Evolutionary conservation across 768 basidiomycete species (phyloP).

Genomic region (Dentipellis fragilis): DNA sequence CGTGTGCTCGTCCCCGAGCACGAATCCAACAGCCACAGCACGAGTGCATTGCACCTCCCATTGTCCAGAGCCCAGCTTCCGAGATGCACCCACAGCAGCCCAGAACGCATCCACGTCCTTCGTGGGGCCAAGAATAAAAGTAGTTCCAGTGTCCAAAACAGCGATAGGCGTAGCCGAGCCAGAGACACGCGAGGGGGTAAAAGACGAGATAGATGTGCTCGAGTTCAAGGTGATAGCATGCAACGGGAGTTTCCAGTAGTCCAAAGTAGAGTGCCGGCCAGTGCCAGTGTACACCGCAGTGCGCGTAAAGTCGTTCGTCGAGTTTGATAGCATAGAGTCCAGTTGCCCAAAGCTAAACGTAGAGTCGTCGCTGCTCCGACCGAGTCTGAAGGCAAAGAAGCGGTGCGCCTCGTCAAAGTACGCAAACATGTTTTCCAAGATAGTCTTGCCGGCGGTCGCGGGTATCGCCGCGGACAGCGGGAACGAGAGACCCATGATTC

Average conservation of each 20-base stretch:
- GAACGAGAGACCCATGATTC: slow-evolving; percentile 47
- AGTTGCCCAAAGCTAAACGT: slow-evolving; percentile 44
- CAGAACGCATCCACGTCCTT: slow-evolving; percentile 45
- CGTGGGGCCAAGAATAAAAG: slow-evolving; percentile 43
- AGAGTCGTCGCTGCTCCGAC: slow-evolving; percentile 25
- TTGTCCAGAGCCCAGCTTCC: slow-evolving; percentile 23
- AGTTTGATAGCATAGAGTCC: slow-evolving; percentile 27
- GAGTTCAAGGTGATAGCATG: slow-evolving; percentile 34
- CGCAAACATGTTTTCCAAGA: slow-evolving; percentile 39
- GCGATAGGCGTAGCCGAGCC: slow-evolving; percentile 36
- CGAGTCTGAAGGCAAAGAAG: slow-evolving; percentile 44
- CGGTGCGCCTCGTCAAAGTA: slow-evolving; percentile 28
- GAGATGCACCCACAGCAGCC: slow-evolving; percentile 33
- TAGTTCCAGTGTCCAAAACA: slow-evolving; percentile 56
- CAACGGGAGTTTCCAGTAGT: slow-evolving; percentile 52
- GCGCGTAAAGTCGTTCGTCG: slow-evolving; percentile 23
- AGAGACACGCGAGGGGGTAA: slow-evolving; percentile 36
- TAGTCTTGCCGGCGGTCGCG: slow-evolving; percentile 30
- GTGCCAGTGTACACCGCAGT: slow-evolving; percentile 28
- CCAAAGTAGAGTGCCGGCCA: slow-evolving; percentile 25
- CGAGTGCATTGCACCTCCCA: slow-evolving; percentile 46
- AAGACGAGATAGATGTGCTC: slow-evolving; percentile 20
- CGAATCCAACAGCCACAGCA: slow-evolving; percentile 35
- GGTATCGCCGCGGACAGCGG: slow-evolving; percentile 36
- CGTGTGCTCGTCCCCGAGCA: slow-evolving; percentile 28